Conservation (phyloP, 208 protist genomes). For the Vickermania spadyakhi region DNA sequence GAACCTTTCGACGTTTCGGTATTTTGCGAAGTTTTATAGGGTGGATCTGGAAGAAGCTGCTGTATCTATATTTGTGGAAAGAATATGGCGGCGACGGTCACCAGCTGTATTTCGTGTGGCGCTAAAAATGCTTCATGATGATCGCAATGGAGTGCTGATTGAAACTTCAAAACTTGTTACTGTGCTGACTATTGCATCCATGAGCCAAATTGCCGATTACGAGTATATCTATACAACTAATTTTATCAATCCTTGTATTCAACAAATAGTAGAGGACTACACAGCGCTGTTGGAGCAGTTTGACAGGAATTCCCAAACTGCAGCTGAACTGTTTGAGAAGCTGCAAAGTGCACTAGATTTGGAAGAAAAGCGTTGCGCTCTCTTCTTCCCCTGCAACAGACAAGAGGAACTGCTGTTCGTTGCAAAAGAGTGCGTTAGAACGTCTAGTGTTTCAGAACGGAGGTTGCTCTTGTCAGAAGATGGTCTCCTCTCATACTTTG, state of each 20-base stretch:
- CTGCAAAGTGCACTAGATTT: constrained; percentile 29
- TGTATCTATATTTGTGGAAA: constrained; percentile 75
- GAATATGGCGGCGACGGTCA: constrained; percentile 61
- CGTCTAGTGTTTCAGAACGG: background rate
- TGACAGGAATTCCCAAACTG: constrained; percentile 10
- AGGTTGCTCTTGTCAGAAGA: background rate
- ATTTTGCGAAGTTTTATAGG: constrained; percentile 83
- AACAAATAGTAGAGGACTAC: constrained; percentile 41
- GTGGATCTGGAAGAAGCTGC: constrained; percentile 75
- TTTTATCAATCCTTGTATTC: constrained; percentile 65
- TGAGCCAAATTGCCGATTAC: constrained; percentile 42
- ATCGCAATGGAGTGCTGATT: constrained; percentile 8
- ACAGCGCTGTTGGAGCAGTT: constrained; percentile 19
- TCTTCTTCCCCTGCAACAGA: constrained; percentile 52
- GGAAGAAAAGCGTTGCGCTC: constrained; percentile 39
- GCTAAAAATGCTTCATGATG: constrained; percentile 39
- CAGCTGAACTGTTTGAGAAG: constrained; percentile 25
- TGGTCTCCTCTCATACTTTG: background rate
- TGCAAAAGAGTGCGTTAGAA: background rate
- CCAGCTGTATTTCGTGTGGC: constrained; percentile 41
- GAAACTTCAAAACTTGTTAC: background rate
- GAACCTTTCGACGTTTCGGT: constrained; percentile 75
- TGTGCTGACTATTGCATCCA: constrained; percentile 11
- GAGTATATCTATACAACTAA: constrained; percentile 56
- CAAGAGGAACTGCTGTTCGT: constrained; percentile 35